Conservation (phyloP, 2,329 filamentous ascomycete species). For the Cylindrodendrum hubeiense region DNA sequence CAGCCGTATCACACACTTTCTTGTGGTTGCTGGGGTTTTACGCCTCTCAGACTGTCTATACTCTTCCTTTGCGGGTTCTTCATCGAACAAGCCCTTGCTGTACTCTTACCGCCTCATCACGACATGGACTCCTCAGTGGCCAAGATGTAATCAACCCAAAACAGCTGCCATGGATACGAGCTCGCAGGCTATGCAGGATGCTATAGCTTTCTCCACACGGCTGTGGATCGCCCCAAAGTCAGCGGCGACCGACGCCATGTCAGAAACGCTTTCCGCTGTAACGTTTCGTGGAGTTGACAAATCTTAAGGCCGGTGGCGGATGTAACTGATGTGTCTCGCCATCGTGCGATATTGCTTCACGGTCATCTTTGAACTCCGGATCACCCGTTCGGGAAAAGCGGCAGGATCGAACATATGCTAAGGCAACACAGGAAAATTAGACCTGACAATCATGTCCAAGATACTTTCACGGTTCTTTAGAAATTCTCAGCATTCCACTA, state of each 20-base stretch:
- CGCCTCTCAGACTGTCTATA: too few species aligned
- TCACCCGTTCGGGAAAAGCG: not conserved
- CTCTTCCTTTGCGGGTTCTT: too few species aligned
- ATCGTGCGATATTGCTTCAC: not conserved
- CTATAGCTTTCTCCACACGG: not conserved
- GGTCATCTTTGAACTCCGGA: not conserved
- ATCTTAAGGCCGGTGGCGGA: not conserved
- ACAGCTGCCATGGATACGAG: slow-evolving; percentile 9
- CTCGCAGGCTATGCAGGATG: not conserved
- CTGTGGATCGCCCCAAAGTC: not conserved
- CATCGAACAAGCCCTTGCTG: not conserved
- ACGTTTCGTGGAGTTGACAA: not conserved
- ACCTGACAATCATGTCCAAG: not conserved
- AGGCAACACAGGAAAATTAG: not conserved
- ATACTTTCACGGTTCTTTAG: not conserved
- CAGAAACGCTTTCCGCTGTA: not conserved
- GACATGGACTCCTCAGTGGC: not conserved
- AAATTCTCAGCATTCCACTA: slow-evolving; percentile 19
- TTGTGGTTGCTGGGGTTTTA: not conserved
- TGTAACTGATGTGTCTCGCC: not conserved
- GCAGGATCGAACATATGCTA: not conserved
- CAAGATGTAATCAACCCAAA: not conserved
- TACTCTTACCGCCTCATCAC: not conserved
- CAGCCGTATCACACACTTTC: not conserved
- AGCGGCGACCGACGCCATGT: not conserved